Conservation (phyloP, 2,329 filamentous ascomycete species). For the Scedosporium boydii region DNA sequence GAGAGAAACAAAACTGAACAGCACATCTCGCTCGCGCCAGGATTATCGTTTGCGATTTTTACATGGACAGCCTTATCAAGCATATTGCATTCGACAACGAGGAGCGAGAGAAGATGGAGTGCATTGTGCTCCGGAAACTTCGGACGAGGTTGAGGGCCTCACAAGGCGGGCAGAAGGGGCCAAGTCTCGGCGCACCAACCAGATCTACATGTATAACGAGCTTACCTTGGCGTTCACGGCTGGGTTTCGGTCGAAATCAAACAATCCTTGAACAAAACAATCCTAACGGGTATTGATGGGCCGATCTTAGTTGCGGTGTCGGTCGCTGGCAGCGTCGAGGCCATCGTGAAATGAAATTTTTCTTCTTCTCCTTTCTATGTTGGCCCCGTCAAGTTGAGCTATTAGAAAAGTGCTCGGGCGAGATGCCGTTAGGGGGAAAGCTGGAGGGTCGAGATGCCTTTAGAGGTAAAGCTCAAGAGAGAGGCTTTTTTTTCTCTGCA, state of each 20-base stretch:
- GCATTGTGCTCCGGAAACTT: neutral
- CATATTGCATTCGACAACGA: neutral
- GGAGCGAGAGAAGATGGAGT: neutral
- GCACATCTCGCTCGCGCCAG: neutral
- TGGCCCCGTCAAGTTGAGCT: neutral
- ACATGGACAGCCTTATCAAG: neutral
- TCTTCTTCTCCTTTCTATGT: neutral
- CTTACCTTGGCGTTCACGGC: neutral
- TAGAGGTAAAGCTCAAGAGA: neutral
- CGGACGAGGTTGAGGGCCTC: neutral
- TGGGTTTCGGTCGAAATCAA: neutral
- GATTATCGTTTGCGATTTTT: neutral
- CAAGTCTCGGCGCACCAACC: neutral
- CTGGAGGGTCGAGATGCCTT: neutral
- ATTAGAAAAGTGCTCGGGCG: neutral
- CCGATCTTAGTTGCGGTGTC: too few species aligned
- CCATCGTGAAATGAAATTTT: neutral
- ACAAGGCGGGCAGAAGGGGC: neutral
- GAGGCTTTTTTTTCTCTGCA: neutral
- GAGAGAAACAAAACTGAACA: neutral
- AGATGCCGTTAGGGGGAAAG: conserved; percentile 1
- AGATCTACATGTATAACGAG: neutral
- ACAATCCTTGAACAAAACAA: too few species aligned
- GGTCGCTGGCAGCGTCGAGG: neutral
- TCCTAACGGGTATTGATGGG: too few species aligned